A percentile compares a stretch with the other conserved stretches of the same genome.
Conservation (phyloP, 306 rosid species). For the Pyrus bretschneideri region DNA sequence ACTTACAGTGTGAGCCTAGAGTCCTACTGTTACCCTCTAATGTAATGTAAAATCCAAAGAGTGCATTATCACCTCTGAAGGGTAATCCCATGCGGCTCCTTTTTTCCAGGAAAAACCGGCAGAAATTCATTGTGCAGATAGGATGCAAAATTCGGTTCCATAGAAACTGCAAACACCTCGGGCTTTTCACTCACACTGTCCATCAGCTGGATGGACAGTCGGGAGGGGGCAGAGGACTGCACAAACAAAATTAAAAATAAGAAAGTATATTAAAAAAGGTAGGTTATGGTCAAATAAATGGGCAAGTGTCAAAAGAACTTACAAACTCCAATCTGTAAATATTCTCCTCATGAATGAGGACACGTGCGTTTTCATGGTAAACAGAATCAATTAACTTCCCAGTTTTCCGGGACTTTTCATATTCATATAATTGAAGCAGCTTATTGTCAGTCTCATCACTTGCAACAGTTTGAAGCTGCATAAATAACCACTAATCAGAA, state of each 20-base stretch:
- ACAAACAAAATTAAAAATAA: neutral
- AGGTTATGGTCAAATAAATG: neutral
- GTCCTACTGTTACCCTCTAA: neutral
- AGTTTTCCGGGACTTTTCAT: conserved; percentile 72
- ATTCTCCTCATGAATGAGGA: conserved; percentile 86
- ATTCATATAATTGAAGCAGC: conserved; percentile 84
- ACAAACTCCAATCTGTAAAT: conserved; percentile 82
- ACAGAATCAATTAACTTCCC: conserved; percentile 66
- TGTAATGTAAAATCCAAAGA: conserved; percentile 1
- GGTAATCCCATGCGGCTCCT: conserved; percentile 58
- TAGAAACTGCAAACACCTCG: conserved; percentile 73
- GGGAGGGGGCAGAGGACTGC: conserved; percentile 60
- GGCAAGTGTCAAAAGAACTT: conserved; percentile 20
- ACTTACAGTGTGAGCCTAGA: neutral
- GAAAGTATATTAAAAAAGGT: neutral
- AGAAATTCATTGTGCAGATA: conserved; percentile 77
- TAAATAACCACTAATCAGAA: conserved; percentile 23
- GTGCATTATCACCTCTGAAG: conserved; percentile 53
- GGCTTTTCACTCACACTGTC: conserved; percentile 82
- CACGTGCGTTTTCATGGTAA: conserved; percentile 82
- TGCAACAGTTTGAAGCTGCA: conserved; percentile 88
- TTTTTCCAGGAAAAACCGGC: conserved; percentile 52
- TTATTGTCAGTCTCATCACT: conserved; percentile 72
- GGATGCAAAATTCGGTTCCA: conserved; percentile 87
- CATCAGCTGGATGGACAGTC: conserved; percentile 81